Conservation (phyloP, 768 basidiomycete genomes). For the Suillus variegatus region DNA sequence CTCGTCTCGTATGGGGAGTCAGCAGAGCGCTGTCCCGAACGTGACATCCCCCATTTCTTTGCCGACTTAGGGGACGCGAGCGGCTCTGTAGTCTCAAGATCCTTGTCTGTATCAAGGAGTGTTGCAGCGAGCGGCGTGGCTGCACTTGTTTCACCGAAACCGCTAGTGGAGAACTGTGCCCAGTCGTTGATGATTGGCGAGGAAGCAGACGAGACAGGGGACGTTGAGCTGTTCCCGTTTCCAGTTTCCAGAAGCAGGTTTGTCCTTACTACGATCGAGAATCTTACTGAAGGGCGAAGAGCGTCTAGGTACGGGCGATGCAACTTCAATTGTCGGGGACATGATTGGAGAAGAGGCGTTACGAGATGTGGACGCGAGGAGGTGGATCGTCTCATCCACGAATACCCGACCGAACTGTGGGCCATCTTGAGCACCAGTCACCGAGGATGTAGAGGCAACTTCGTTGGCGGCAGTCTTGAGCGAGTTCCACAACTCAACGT, state of each 20-base stretch:
- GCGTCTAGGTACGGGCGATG: constrained; percentile 39
- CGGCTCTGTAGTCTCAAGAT: constrained; percentile 56
- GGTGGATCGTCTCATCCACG: constrained; percentile 64
- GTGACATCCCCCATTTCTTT: constrained; percentile 33
- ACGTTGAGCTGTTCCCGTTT: constrained; percentile 23
- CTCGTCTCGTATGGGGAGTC: constrained; percentile 16
- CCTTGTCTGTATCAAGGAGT: constrained; percentile 59
- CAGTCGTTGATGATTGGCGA: constrained; percentile 50
- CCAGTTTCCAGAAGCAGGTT: constrained; percentile 12
- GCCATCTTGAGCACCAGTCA: constrained; percentile 31
- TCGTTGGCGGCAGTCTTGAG: constrained; percentile 47
- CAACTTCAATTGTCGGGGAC: constrained; percentile 26
- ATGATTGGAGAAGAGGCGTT: constrained; percentile 33
- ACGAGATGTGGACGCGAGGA: constrained; percentile 51
- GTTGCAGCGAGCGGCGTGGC: constrained; percentile 50
- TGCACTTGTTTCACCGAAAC: constrained; percentile 50
- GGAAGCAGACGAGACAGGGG: constrained; percentile 29
- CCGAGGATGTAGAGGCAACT: constrained; percentile 20
- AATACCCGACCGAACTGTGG: constrained; percentile 55
- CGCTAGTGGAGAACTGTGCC: constrained; percentile 66
- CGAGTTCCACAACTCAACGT: constrained; percentile 51
- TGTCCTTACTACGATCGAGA: constrained; percentile 21
- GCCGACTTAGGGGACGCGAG: constrained; percentile 34
- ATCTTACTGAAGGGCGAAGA: constrained; percentile 32
- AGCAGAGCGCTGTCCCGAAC: constrained; percentile 22